phyloP scores from a whole-genome alignment of 2,329 filamentous ascomycete genomes.

The Scolecobasidium constrictum region DNA sequence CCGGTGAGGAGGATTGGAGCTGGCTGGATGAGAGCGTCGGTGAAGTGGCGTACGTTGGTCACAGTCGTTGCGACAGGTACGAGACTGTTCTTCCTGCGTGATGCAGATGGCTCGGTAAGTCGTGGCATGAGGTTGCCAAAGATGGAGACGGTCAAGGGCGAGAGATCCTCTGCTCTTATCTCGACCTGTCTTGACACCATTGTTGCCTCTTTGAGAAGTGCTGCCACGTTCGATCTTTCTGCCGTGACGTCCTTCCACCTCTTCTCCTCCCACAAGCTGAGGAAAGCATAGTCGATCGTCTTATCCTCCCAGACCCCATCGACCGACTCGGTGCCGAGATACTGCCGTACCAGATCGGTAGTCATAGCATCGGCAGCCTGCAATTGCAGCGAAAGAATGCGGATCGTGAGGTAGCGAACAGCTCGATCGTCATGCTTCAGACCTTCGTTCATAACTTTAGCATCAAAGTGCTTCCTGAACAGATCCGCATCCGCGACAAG shows the following conservation, averaged over 20 bases:
- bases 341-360: conserved; percentile 56
- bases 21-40: conserved; percentile 51
- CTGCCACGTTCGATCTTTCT: not conserved
- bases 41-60: conserved; percentile 60
- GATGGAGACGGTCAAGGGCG: conserved; percentile 22
- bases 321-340: conserved; percentile 53
- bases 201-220: not conserved
- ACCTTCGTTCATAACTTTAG: conserved; percentile 13
- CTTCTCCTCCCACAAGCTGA: conserved; percentile 53
- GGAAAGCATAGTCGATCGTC: conserved; percentile 67
- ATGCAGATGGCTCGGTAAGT: conserved; percentile 20
- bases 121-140: conserved; percentile 28
- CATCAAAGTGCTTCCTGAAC: conserved; percentile 40
- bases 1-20: conserved; percentile 75
- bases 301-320: conserved; percentile 65
- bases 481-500: conserved; percentile 62
- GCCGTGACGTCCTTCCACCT: conserved; percentile 30
- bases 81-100: conserved; percentile 15
- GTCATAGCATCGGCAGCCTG: conserved; percentile 69
- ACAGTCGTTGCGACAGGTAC: conserved; percentile 64
- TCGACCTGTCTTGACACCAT: not conserved
- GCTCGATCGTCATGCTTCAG: conserved; percentile 45
- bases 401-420: conserved; percentile 71
- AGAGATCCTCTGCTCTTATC: conserved; percentile 15
- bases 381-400: conserved; percentile 69